Conservation (phyloP, 352 stramenopile genomes). For the Phytophthora hibernalis region DNA sequence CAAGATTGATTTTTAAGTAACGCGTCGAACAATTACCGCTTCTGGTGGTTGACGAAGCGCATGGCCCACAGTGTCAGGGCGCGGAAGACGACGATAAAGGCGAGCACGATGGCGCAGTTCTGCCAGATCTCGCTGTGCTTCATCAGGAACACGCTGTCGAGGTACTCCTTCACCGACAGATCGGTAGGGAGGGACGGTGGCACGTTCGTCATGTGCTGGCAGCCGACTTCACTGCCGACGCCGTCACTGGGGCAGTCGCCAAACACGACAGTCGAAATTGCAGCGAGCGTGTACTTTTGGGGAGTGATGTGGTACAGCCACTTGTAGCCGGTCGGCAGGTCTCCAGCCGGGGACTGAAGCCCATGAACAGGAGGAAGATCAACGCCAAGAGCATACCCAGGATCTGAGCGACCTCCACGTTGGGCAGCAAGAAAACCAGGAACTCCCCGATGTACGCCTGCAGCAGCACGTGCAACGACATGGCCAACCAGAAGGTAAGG, state of each 20-base stretch:
- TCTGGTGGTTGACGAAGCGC: constrained; percentile 27
- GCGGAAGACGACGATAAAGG: constrained; percentile 52
- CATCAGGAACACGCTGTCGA: constrained; percentile 18
- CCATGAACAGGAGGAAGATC: constrained; percentile 12
- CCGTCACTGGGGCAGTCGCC: constrained; percentile 12
- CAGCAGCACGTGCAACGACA: constrained; percentile 42
- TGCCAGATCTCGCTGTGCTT: constrained; percentile 29
- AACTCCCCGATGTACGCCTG: constrained; percentile 46
- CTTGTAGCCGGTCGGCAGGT: constrained; percentile 6
- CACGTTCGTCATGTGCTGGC: constrained; percentile 15
- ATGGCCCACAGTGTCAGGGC: constrained; percentile 73
- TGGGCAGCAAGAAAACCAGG: constrained; percentile 30
- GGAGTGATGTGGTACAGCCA: constrained; percentile 12
- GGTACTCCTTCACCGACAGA: constrained; percentile 47
- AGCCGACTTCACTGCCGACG: neutral
- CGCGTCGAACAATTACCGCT: constrained; percentile 1
- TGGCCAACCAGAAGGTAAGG: constrained; percentile 46
- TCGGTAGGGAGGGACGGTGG: constrained; percentile 3
- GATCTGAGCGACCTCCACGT: constrained; percentile 15
- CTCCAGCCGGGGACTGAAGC: constrained; percentile 1
- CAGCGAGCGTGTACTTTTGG: constrained; percentile 5
- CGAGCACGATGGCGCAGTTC: constrained; percentile 12
- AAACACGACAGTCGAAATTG: neutral
- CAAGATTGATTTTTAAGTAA: no score
- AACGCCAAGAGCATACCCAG: constrained; percentile 5